These are phyloP conservation scores for Mortierella sp. DNA, from an alignment of 371 early-diverging fungal species.

Conservation along the genomic window DNA sequence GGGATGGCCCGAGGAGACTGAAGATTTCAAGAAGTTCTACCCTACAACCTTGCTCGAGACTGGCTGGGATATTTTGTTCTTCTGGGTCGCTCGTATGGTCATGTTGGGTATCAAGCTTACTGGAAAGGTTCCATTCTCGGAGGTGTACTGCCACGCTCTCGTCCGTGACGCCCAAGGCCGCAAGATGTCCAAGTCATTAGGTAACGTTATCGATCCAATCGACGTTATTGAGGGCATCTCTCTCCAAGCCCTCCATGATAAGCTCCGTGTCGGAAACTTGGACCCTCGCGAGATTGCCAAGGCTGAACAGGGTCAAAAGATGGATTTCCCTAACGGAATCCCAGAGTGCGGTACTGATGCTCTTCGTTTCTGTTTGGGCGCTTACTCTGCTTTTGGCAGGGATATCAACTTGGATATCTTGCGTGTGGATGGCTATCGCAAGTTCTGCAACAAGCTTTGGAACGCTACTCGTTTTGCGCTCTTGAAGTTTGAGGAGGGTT, in stretches of 20 bases:
- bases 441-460: constrained; percentile 99
- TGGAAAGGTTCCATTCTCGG: constrained; percentile 95
- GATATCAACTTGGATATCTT: constrained; percentile 98
- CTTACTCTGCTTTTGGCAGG: constrained; percentile 92
- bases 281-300: constrained; percentile 93
- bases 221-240: constrained; percentile 98
- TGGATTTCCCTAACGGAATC: constrained; percentile 99
- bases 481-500: constrained; percentile 91
- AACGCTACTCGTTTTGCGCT: constrained; percentile 97
- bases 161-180: constrained; percentile 99
- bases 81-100: constrained; percentile 99
- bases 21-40: constrained; percentile 90
- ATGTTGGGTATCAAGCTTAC: constrained; percentile 98
- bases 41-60: constrained; percentile 98
- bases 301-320: constrained; percentile 89
- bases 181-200: constrained; percentile 99
- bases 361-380: constrained; percentile 96
- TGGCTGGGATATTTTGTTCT: constrained; percentile 99
- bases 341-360: constrained; percentile 99
- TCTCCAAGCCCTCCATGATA: constrained; percentile 82
- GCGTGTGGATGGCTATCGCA: constrained; percentile 98
- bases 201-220: constrained; percentile 99
- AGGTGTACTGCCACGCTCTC: constrained; percentile 98
- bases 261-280: constrained; percentile 90
- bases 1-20: constrained; percentile 92